These are phyloP conservation scores for Oryza rufipogon DNA, from an alignment of 176 grass and related monocot genomes.

Conservation along the genomic window DNA sequence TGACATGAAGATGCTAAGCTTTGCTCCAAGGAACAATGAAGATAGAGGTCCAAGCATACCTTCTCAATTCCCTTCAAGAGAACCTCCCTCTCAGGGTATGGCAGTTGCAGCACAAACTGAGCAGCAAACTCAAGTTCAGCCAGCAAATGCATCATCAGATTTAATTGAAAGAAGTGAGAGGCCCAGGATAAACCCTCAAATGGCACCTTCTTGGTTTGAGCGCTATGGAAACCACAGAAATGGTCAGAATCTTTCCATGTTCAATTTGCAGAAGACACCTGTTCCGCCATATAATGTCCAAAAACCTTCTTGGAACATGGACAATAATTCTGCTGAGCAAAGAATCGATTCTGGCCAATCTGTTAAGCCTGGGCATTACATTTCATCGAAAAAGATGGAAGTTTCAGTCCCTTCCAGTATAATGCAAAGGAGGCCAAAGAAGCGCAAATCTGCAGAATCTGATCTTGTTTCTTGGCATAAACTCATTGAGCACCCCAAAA, in stretches of 20 bases:
- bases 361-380: constrained; percentile 46
- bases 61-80: constrained; percentile 55
- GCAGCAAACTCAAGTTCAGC: neutral
- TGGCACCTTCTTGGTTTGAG: constrained; percentile 89
- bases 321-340: constrained; percentile 59
- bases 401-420: constrained; percentile 42
- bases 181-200: constrained; percentile 80
- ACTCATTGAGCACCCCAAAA: constrained; percentile 56
- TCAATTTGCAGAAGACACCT: constrained; percentile 51
- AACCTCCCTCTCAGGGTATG: constrained; percentile 43
- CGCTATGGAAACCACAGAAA: constrained; percentile 72
- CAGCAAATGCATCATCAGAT: constrained; percentile 49
- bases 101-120: constrained; percentile 40
- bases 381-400: constrained; percentile 36
- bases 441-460: constrained; percentile 62
- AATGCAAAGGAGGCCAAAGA: constrained; percentile 63
- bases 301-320: constrained; percentile 63
- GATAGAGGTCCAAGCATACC: constrained; percentile 46
- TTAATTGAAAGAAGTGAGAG: constrained; percentile 59
- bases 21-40: constrained; percentile 70
- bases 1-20: constrained; percentile 80
- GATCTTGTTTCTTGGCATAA: constrained; percentile 80
- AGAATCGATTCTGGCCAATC: constrained; percentile 61
- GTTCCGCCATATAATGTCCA: constrained; percentile 61
- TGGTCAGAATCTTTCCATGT: constrained; percentile 56